Conservation (phyloP, 2,329 filamentous ascomycete genomes). For the Colletotrichum costaricense region DNA sequence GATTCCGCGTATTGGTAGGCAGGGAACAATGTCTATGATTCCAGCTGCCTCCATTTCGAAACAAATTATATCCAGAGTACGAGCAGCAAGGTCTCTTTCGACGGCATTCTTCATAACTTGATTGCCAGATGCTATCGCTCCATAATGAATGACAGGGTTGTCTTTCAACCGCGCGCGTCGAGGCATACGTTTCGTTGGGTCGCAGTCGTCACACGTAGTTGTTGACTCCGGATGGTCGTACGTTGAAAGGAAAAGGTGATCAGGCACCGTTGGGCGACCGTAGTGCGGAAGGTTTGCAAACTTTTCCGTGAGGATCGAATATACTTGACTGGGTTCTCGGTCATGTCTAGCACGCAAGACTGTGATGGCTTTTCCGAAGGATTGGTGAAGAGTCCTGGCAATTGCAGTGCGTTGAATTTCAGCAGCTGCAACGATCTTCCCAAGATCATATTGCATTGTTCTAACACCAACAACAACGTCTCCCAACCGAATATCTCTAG, state of each 20-base stretch:
- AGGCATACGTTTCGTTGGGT: background rate
- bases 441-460: conserved; percentile 38
- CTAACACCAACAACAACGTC: conserved; percentile 38
- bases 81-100: conserved; percentile 43
- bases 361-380: conserved; percentile 13
- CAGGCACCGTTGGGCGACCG: background rate
- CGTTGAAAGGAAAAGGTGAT: background rate
- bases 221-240: background rate
- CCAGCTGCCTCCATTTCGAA: conserved; percentile 45
- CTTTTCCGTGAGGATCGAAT: background rate
- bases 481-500: conserved; percentile 32
- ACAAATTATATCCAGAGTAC: conserved; percentile 4
- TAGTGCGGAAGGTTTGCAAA: background rate
- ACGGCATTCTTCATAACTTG: conserved; percentile 46
- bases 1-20: conserved; percentile 47
- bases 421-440: conserved; percentile 30
- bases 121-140: conserved; percentile 44
- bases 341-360: conserved; percentile 30
- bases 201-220: background rate
- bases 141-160: conserved; percentile 31
- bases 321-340: background rate
- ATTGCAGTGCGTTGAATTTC: conserved; percentile 26
- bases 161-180: background rate
- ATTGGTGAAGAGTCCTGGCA: background rate
- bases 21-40: conserved; percentile 38